Evolutionary conservation across 2,329 filamentous ascomycete species (phyloP).

Genomic region (Fusarium proliferatum): DNA sequence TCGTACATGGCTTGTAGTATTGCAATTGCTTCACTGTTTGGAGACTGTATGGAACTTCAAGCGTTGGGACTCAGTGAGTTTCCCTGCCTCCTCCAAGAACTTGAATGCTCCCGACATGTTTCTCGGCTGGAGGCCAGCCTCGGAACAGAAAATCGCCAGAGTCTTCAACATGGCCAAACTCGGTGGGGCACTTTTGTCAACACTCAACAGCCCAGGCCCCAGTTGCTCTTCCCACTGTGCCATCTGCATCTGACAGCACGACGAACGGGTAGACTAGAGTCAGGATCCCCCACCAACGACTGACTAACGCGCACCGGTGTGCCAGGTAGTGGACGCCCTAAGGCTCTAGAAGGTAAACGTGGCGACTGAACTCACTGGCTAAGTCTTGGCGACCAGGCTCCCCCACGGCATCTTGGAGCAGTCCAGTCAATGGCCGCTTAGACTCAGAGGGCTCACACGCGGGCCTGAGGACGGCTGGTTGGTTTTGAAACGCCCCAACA

Average conservation of each 20-base stretch:
- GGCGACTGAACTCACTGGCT: conserved; percentile 34
- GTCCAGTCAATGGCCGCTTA: conserved; percentile 32
- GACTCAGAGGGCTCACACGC: conserved; percentile 35
- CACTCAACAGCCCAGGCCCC: conserved; percentile 18
- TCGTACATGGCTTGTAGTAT: conserved; percentile 31
- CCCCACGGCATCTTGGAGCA: conserved; percentile 35
- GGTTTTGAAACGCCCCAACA: conserved; percentile 48
- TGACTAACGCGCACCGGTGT: conserved; percentile 44
- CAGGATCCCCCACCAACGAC: conserved; percentile 42
- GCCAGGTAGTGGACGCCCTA: conserved; percentile 34
- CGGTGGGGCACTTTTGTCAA: conserved; percentile 38
- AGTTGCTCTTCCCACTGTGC: conserved; percentile 34
- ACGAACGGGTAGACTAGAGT: conserved; percentile 51
- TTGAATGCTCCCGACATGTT: conserved; percentile 19
- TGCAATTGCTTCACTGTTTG: conserved; percentile 13
- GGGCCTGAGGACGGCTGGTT: conserved; percentile 36
- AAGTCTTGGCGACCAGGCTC: conserved; percentile 38
- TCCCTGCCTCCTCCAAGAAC: conserved; percentile 2
- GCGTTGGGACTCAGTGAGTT: neutral
- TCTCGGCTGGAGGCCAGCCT: conserved; percentile 33
- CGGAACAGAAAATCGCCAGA: conserved; percentile 27
- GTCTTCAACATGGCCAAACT: neutral
- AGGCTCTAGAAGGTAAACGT: conserved; percentile 40
- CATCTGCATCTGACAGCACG: conserved; percentile 46
- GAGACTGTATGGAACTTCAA: conserved; percentile 8